phyloP scores from a whole-genome alignment of 140 eudicot genomes.

The Bidens hawaiensis region DNA sequence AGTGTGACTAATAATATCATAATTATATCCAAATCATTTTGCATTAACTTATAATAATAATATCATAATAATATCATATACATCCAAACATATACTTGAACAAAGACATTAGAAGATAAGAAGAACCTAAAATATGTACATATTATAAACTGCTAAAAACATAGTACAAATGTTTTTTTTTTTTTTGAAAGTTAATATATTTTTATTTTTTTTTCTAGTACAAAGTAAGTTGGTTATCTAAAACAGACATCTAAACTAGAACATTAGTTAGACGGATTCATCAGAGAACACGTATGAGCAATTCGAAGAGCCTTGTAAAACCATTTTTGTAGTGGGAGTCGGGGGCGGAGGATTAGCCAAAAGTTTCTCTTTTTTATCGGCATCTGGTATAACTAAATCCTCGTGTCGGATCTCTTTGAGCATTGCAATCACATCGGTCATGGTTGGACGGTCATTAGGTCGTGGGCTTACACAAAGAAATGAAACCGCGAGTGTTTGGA shows the following conservation, averaged over 20 bases:
- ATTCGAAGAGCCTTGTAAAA: slow-evolving; percentile 63
- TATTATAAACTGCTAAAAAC: too few relatives aligned
- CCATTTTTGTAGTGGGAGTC: slow-evolving; percentile 42
- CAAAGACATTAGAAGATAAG: slow-evolving; percentile 20
- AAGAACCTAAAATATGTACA: slow-evolving; percentile 18
- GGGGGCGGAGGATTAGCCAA: slow-evolving; percentile 38
- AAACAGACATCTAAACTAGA: background rate
- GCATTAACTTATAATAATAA: slow-evolving; percentile 42
- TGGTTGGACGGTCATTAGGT: slow-evolving; percentile 76
- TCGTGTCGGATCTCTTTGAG: slow-evolving; percentile 72
- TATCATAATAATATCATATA: too few relatives aligned
- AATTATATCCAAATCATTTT: slow-evolving; percentile 14
- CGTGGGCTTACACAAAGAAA: too few relatives aligned
- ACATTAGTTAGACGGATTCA: slow-evolving; percentile 42
- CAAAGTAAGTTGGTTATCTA: background rate
- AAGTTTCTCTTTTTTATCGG: slow-evolving; percentile 44
- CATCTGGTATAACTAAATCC: slow-evolving; percentile 46
- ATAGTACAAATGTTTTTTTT: too few relatives aligned
- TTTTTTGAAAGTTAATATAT: too few relatives aligned
- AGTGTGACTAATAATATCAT: too few relatives aligned
- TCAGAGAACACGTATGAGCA: slow-evolving; percentile 86
- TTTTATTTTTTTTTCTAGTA: background rate
- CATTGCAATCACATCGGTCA: slow-evolving; percentile 97
- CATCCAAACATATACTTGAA: too few relatives aligned
- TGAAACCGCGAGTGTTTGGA: too few relatives aligned